Evolutionary conservation across 192 early-diverging fungal species (phyloP), one percentile per base, ranked within the genome.

Genomic region (Borealophlyctis nickersoniae): DNA sequence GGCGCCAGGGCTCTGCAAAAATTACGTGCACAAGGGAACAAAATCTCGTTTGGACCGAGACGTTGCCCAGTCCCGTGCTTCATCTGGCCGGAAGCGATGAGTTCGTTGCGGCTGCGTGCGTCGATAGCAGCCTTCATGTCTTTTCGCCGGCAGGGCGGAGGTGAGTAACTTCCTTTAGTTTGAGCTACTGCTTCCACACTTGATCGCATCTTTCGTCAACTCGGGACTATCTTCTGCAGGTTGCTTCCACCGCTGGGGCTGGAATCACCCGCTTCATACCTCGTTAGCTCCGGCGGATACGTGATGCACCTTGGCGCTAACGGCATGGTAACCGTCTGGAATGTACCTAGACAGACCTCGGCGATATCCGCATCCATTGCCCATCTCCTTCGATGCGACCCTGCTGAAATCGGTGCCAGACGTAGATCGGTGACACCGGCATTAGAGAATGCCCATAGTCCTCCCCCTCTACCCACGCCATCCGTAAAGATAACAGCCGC

Each of bases 291-390:
- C 19, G 75, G 75, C 3, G 65, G 76, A n/a, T 89, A 79, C 60
- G 67, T 92, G 9, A 76, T 93, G 72, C 81, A 77, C 34, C 59
- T 93, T 19, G 84, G 82, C 24, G 74, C 81, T 7, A 74, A 73
- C 50, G 90, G 89, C 9, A 63, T 81, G 33, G 34, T 93, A 5
- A 81, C 70, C 65, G 74, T 86, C 23, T 93, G 91, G 91, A 87
- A 75, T 33, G 66, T 52, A 27, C 7, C 31, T 48, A 68, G 74
- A 31, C 68, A 84, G 65, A 74, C 54, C 33, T 72, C 76, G 2
- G 58, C 78, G 0, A 60, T 93, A 4, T 61, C 77, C 3, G 75
- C 77, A n/a, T 67, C 85, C 4, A 87, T 86, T 0, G 73, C 90
- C 5, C 89, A 87, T n/a, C 71, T 92, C 5, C 57, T 90, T 3